Evolutionary conservation across 257 asterid genomes (phyloP), one percentile per base, ranked within the genome.

Genomic region (Forsythia suspensa): DNA sequence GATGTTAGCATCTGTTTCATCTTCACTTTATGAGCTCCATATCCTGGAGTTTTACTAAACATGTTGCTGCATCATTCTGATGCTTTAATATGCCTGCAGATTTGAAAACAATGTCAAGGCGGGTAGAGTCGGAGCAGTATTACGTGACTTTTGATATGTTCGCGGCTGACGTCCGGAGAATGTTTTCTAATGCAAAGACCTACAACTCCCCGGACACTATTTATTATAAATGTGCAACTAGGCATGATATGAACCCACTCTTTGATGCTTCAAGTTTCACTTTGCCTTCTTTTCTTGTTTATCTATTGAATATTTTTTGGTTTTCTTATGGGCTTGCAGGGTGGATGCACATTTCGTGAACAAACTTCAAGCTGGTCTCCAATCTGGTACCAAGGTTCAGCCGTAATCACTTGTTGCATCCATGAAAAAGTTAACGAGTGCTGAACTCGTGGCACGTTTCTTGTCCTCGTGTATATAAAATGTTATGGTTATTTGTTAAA

Each of bases 61-160:
- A 12, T 46, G n/a, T 43, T 12, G 43, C 36, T 41, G 10, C 48
- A 40, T 41, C 7, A 63, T 71, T 42, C 66, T 68, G 66, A 72
- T 42, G 71, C 61, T 80, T 34, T 15, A 5, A 3, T 4, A 48
- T 38, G 15, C 77, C 0, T 46, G 85, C 92, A 95, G 99, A 95
- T 89, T 76, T 95, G 57, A 92, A 93, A 82, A 93, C 98, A 71
- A 89, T 95, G 97, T 92, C 94, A 36, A 93, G 87, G 89, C 86
- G 99, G 70, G 98, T 95, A 71, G 99, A 95, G 70, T 95, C 97
- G 1, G 99, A 95, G 87, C 90, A 78, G 77, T 95, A 92, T 71
- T 95, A 93, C 15, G 92, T 91, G 81, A 95, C 99, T 0, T 87
- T 95, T 76, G 99, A 95, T 86, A 95, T 95, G 98, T 95, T 95